Percentiles rank a stretch among this genome's conserved stretches.
These are phyloP conservation scores for Suaeda aralocaspica DNA, from an alignment of 148 eudicot species.

Conservation along the genomic window DNA sequence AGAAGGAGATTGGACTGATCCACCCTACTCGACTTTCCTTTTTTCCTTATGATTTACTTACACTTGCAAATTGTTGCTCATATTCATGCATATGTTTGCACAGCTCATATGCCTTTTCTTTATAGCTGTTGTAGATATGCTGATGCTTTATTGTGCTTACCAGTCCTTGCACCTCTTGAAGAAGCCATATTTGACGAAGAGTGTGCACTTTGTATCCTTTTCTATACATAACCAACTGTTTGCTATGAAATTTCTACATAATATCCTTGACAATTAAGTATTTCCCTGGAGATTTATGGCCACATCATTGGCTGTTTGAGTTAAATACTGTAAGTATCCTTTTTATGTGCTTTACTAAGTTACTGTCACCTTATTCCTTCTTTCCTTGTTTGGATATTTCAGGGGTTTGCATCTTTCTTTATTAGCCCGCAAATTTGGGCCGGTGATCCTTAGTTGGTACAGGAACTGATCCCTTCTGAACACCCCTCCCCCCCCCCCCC, in stretches of 20 bases:
- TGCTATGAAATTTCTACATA: neutral
- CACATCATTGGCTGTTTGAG: slow-evolving; percentile 97
- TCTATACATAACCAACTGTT: neutral
- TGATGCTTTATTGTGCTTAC: slow-evolving; percentile 20
- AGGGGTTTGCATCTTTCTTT: no score
- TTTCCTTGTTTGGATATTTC: no score
- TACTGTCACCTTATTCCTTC: neutral
- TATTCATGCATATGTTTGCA: neutral
- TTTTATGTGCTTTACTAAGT: neutral
- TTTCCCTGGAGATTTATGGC: slow-evolving; percentile 85
- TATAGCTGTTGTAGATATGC: neutral
- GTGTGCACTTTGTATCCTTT: slow-evolving; percentile 88
- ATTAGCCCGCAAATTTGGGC: no score
- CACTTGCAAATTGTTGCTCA: neutral
- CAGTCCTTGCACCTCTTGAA: slow-evolving; percentile 86
- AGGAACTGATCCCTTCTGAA: neutral
- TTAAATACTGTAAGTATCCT: slow-evolving; percentile 80
- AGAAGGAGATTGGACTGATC: no score
- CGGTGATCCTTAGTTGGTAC: no score
- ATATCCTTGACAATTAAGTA: slow-evolving; percentile 63
- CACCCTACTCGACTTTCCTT: neutral
- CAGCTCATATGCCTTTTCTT: neutral
- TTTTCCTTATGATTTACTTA: neutral
- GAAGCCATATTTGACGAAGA: slow-evolving; percentile 80
- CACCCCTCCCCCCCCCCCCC: neutral